Evolutionary conservation across 805 yeast genomes (phyloP), one percentile per base, ranked within the genome.

Genomic region (Saturnispora gosingensis): DNA sequence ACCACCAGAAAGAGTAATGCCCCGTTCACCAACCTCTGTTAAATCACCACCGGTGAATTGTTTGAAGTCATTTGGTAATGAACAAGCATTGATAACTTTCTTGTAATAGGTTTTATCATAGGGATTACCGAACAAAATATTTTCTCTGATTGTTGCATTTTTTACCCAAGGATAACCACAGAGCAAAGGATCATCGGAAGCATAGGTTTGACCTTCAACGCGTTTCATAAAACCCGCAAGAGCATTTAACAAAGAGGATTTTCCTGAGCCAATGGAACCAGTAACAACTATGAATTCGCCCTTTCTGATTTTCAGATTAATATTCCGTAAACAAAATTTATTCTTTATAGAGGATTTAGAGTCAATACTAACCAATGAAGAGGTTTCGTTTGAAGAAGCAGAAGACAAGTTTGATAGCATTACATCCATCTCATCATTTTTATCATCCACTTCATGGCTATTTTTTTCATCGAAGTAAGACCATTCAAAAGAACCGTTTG

Each of bases 1-100:
- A 48, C 95, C 95, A 51, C 95, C 95, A 16, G 91, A 83, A 42
- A 87, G 68, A 0, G 93, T 85, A 45, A 87, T 81, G 60, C 95
- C 95, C 63, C 87, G 75, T 64, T 87, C 95, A 55, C 95, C 95
- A 58, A 87, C 85, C 64, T 85, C 86, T 0, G 95, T 85, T 50
- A 66, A 60, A 59, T 87, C 95, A 30, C 91, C 91, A 38, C 82
- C 88, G 7, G 85, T 84, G 32, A 88, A 67, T 45, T 78, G 73
- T 4, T 76, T 75, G 56, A 87, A 72, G 65, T 87, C 96, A 45
- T 75, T 77, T 32, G 70, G 72, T 54, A 87, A 67, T 0, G 88
- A 82, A 66, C 95, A 87, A 1, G 83, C 83, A 39, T 73, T 67
- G 15, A 88, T 63, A 5, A 86, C 77, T n/a, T 67, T 65, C 6